A percentile compares a stretch with the other conserved stretches of the same genome.
These are phyloP conservation scores for Davidsoniella australis DNA, from an alignment of 2,329 filamentous ascomycete species.

Conservation along the genomic window DNA sequence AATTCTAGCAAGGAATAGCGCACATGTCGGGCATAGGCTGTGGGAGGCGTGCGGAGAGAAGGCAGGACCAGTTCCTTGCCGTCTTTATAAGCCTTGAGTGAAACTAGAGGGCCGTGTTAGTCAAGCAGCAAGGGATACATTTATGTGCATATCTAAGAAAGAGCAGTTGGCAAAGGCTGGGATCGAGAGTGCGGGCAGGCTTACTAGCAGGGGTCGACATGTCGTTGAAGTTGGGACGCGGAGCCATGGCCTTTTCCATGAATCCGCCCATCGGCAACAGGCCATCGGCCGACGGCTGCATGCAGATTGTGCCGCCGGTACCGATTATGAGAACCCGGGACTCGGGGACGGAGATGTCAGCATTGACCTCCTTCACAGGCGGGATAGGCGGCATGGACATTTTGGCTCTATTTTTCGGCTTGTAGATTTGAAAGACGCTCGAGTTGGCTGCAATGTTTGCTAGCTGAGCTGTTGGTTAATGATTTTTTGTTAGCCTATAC, in stretches of 20 bases:
- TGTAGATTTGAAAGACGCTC: neutral
- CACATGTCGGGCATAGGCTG: slow-evolving; percentile 63
- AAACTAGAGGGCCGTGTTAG: slow-evolving; percentile 19
- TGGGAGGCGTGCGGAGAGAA: slow-evolving; percentile 63
- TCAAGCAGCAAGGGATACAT: no score
- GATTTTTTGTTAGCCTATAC: neutral
- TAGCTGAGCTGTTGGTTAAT: neutral
- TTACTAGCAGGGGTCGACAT: slow-evolving; percentile 19
- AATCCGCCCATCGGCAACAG: slow-evolving; percentile 69
- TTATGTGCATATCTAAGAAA: no score
- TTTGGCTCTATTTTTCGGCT: neutral
- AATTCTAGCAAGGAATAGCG: slow-evolving; percentile 78
- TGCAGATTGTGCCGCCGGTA: slow-evolving; percentile 81
- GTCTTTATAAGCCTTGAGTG: slow-evolving; percentile 33
- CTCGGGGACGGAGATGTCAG: slow-evolving; percentile 36
- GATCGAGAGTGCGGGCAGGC: slow-evolving; percentile 4
- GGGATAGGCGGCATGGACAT: slow-evolving; percentile 11
- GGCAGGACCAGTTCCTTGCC: slow-evolving; percentile 36
- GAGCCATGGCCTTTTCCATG: slow-evolving; percentile 64
- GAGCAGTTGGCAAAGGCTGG: no score
- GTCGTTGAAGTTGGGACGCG: slow-evolving; percentile 75
- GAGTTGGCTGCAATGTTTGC: neutral
- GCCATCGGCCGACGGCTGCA: slow-evolving; percentile 66
- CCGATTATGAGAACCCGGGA: slow-evolving; percentile 78
- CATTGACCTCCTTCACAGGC: slow-evolving; percentile 11